These are phyloP conservation scores for Malassezia furfur DNA, from an alignment of 1,284 basidiomycete species.

Conservation along the genomic window DNA sequence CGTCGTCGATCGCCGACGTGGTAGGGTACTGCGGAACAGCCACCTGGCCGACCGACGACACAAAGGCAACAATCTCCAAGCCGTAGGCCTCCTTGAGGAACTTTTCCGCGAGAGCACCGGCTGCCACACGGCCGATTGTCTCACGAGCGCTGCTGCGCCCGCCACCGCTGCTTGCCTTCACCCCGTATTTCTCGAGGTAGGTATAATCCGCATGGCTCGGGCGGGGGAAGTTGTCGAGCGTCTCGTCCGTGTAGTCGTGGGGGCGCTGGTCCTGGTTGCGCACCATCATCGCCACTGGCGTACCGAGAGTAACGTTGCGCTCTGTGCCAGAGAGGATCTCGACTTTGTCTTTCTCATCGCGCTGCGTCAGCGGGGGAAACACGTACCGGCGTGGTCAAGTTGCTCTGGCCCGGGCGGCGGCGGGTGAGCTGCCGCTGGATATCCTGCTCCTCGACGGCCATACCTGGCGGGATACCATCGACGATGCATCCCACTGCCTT, in stretches of 20 bases:
- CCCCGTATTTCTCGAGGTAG: conserved; percentile 91
- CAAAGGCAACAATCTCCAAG: conserved; percentile 92
- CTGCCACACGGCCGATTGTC: conserved; percentile 94
- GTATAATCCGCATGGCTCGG: conserved; percentile 98
- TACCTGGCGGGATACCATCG: conserved; percentile 88
- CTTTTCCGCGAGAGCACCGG: conserved; percentile 93
- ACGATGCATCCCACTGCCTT: conserved; percentile 93
- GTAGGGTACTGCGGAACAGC: conserved; percentile 55
- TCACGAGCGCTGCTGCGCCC: conserved; percentile 89
- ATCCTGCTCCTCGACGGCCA: conserved; percentile 69
- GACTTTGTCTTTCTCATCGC: conserved; percentile 93
- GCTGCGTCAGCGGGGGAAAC: conserved; percentile 1
- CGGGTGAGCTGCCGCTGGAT: conserved; percentile 86
- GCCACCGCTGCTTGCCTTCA: conserved; percentile 94
- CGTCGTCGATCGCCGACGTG: conserved; percentile 52
- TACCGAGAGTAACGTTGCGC: conserved; percentile 87
- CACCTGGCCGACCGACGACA: conserved; percentile 88
- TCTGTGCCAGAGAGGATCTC: conserved; percentile 90
- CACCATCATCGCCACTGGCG: conserved; percentile 88
- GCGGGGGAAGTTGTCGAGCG: conserved; percentile 80
- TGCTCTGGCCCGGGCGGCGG: conserved; percentile 86
- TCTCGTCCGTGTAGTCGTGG: conserved; percentile 89
- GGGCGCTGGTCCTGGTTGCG: conserved; percentile 97
- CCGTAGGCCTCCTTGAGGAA: conserved; percentile 81
- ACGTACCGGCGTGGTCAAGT: conserved; percentile 72